Evolutionary conservation across 163 green algal species (phyloP), one percentile per base, ranked within the genome.

Genomic region (Volvox carteri): DNA sequence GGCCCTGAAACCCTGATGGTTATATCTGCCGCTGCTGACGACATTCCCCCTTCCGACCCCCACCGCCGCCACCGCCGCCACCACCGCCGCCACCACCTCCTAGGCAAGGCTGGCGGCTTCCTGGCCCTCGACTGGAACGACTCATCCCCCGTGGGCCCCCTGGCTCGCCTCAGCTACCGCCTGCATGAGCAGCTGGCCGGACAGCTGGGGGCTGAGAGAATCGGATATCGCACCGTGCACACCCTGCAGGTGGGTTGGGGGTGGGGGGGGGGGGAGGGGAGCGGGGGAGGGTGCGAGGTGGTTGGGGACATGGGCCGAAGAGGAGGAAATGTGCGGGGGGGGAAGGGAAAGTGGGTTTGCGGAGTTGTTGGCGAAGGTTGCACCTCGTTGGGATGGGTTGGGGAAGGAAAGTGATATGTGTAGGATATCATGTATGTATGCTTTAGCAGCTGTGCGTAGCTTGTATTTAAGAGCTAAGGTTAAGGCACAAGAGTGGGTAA

Each of bases 51-150:
- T 28, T 16, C 21, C 33, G 33, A 42, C 37, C 68, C 33, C 4
- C 62, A 30, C 37, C 7, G 54, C 54, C 54, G 19, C 14, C 16
- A 60, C 50, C 50, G 16, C 54, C 5, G n/a, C n/a, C n/a, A n/a
- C n/a, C n/a, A n/a, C n/a, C n/a, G n/a, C n/a, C n/a, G n/a, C n/a
- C 23, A 11, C 14, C 23, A 30, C 19, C 6, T n/a, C 37, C 42
- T 90, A 96, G 94, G 94, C 70, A 95, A 95, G 48, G 91, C 96
- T 70, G 96, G 96, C 18, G 96, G 96, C 25, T 98, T 98, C 78
- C 89, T 98, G 21, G 96, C 96, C 0, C 90, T 97, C 14, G 96
- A 98, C 79, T 98, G 96, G 96, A 96, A 94, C 54, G 95, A 97
- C 58, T 50, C 44, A 72, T 88, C 60, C 5, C 77, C 87, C 0